Conservation (phyloP, 768 basidiomycete species). For the Panellus pusillus region DNA sequence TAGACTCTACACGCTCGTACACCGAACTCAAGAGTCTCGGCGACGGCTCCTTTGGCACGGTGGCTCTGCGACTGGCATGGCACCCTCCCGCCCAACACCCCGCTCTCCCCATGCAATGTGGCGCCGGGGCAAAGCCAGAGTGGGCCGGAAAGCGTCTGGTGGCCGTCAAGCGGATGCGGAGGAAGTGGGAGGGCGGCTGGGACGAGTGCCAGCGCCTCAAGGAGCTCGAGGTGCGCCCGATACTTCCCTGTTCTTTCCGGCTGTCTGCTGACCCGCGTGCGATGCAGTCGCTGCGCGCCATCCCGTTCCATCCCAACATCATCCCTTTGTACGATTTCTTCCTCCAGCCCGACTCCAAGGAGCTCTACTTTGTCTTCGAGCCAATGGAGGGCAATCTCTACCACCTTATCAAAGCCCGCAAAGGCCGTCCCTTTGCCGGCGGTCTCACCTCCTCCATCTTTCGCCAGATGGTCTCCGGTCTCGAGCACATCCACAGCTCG, state of each 20-base stretch:
- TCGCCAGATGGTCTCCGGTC: slow-evolving; percentile 84
- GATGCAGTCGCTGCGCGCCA: slow-evolving; percentile 84
- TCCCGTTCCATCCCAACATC: slow-evolving; percentile 94
- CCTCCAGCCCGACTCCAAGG: slow-evolving; percentile 91
- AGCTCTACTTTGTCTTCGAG: slow-evolving; percentile 99
- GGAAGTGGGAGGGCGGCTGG: slow-evolving; percentile 97
- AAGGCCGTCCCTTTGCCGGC: slow-evolving; percentile 93
- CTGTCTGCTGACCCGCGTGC: slow-evolving; percentile 19
- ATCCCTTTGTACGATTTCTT: slow-evolving; percentile 99
- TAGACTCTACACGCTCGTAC: slow-evolving; percentile 86
- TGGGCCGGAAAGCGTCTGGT: slow-evolving; percentile 94
- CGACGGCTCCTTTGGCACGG: slow-evolving; percentile 98
- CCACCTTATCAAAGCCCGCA: slow-evolving; percentile 96
- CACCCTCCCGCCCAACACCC: slow-evolving; percentile 86
- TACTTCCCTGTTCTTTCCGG: slow-evolving; percentile 3
- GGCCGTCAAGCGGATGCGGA: slow-evolving; percentile 98
- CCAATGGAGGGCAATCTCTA: slow-evolving; percentile 99
- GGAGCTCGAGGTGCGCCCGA: slow-evolving; percentile 80
- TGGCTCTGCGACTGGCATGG: slow-evolving; percentile 99
- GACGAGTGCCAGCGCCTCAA: slow-evolving; percentile 94
- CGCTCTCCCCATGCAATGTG: slow-evolving; percentile 96
- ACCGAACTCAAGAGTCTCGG: slow-evolving; percentile 96
- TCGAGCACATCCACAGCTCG: slow-evolving; percentile 87
- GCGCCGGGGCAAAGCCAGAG: slow-evolving; percentile 87
- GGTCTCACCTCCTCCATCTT: slow-evolving; percentile 96